These are phyloP conservation scores for Apostasia shenzhenica DNA, from an alignment of 106 monocot species.

Conservation along the genomic window DNA sequence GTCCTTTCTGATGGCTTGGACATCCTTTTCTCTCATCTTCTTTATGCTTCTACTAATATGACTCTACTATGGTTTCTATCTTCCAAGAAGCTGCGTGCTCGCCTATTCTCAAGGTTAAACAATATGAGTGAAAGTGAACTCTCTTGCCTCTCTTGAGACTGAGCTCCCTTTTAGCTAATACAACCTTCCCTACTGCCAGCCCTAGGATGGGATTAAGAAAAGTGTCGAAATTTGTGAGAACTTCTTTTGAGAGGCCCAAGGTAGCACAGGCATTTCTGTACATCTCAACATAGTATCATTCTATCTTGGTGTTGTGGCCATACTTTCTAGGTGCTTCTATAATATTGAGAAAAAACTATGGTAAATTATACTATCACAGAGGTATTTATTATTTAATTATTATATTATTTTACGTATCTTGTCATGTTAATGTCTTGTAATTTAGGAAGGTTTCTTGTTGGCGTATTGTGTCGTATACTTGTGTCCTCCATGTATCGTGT, in stretches of 20 bases:
- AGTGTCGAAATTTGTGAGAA: conserved; percentile 22
- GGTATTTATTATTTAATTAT: no score
- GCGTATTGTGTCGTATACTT: no score
- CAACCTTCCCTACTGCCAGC: conserved; percentile 18
- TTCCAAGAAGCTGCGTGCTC: conserved; percentile 25
- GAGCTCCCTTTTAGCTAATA: conserved; percentile 26
- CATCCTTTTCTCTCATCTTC: conserved; percentile 1
- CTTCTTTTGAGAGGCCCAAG: conserved; percentile 17
- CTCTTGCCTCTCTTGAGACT: conserved; percentile 24
- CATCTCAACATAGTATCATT: no score
- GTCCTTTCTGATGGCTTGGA: neutral
- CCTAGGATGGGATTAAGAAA: conserved; percentile 11
- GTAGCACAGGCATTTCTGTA: no score
- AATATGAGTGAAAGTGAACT: conserved; percentile 21
- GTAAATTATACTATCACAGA: no score
- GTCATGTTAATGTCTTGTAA: no score
- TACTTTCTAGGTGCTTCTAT: no score
- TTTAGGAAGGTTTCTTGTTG: no score
- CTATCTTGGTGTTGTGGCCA: no score
- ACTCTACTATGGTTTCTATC: conserved; percentile 19
- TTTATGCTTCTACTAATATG: neutral
- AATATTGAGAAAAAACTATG: no score
- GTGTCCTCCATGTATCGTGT: no score
- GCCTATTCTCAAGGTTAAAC: conserved; percentile 14
- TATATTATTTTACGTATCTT: no score